Base-by-base conservation (phyloP, 352 stramenopile species). In the Thraustochytrium sp. region DNA sequence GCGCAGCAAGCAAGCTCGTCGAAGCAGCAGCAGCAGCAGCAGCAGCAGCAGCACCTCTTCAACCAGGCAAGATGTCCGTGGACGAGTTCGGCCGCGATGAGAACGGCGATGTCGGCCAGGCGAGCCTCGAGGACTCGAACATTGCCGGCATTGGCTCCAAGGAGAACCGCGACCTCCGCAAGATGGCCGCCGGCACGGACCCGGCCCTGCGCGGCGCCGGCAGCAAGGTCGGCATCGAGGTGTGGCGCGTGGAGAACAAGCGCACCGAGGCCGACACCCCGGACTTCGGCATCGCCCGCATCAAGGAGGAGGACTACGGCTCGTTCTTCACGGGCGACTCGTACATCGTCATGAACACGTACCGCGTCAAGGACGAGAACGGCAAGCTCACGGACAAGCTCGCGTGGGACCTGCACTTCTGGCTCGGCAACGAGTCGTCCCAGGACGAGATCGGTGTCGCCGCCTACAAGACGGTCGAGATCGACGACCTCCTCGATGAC, bases 191-290 rank as follows among this genome's bases (percentile, higher is more conserved):
- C 61, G 90, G 93, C 77, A 48, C 37, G 16, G 76, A 84, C 61
- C 29, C 38, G n/a, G 63, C 23, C 11, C 48, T 83, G 68, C 88
- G 92, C 80, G 89, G 88, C 23, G 87, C 91, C 23, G 93, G 88
- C 54, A 90, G 93, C 63, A 89, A 90, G 1, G 91, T 90, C 80
- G 91, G 76, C 85, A 75, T 97, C 38, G 91, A 90, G 48, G 89
- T 97, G 5, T 97, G 93, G 93, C 91, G 92, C 85, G 93, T 97
- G 64, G 76, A 84, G 65, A 84, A 84, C 76, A 92, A 97, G 86
- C 86, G 96, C 86, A 89, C 97, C 73, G 91, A 94, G 29, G 96
- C 92, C 18, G 87, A 93, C 46, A 86, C 95, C 51, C 90, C 74
- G 85, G 89, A 34, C 85, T 76, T 87, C 42, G 59, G 64, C 54